Percentiles rank a stretch among this genome's conserved stretches.
These are phyloP conservation scores for Nigrospora sphaerica DNA, from an alignment of 2,329 filamentous ascomycete species.

Conservation along the genomic window DNA sequence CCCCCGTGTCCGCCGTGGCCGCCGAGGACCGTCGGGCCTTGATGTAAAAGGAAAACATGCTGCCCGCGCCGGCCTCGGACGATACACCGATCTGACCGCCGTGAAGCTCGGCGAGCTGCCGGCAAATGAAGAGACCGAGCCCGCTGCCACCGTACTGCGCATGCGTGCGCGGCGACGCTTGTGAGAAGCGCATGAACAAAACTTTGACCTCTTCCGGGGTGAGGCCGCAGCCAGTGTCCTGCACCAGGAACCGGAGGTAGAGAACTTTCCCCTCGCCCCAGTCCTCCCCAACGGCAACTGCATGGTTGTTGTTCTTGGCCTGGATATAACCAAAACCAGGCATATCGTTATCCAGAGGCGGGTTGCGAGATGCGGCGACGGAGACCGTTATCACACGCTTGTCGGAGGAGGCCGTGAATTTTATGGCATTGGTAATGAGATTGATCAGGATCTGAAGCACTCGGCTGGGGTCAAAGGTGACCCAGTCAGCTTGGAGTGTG, in stretches of 20 bases:
- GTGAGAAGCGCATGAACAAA: slow-evolving; percentile 61
- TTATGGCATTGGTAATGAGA: slow-evolving; percentile 54
- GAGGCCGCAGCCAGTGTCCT: slow-evolving; percentile 60
- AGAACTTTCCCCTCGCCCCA: slow-evolving; percentile 25
- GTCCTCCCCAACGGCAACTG: slow-evolving; percentile 14
- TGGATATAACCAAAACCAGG: slow-evolving; percentile 24
- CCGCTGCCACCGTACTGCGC: slow-evolving; percentile 59
- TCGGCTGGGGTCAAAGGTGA: slow-evolving; percentile 48
- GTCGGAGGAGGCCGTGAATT: slow-evolving; percentile 38
- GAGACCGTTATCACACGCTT: slow-evolving; percentile 38
- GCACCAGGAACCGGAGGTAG: slow-evolving; percentile 44
- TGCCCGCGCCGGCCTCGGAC: slow-evolving; percentile 49
- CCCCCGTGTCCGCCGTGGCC: neutral
- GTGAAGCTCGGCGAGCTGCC: slow-evolving; percentile 56
- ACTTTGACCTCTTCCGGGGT: slow-evolving; percentile 55
- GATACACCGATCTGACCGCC: slow-evolving; percentile 59
- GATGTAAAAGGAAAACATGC: slow-evolving; percentile 58
- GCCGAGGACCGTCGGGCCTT: slow-evolving; percentile 39
- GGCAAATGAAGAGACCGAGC: slow-evolving; percentile 57
- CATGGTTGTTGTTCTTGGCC: slow-evolving; percentile 10
- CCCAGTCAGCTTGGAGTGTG: slow-evolving; percentile 44
- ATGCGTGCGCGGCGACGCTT: slow-evolving; percentile 42
- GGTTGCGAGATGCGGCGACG: slow-evolving; percentile 36
- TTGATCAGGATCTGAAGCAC: slow-evolving; percentile 55
- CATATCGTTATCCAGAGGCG: slow-evolving; percentile 18